Evolutionary conservation across 192 early-diverging fungal species (phyloP).

Genomic region (Haplosporangium gracile): DNA sequence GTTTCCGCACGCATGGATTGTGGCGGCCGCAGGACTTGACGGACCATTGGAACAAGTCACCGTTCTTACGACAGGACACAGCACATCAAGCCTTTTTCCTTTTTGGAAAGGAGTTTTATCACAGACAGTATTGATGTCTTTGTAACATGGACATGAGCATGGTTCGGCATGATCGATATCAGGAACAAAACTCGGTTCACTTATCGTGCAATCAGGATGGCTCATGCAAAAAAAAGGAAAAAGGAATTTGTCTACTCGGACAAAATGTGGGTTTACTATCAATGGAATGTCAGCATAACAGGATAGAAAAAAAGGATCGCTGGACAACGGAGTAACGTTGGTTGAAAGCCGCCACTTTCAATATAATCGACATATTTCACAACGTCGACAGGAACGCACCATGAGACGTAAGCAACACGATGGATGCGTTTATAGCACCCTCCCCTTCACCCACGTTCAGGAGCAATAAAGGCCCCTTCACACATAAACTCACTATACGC

Average conservation of each 20-base stretch:
- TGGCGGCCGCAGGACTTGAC: no score
- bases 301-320: neutral
- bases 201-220: neutral
- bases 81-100: neutral
- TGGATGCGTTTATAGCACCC: neutral
- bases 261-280: neutral
- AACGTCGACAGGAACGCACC: neutral
- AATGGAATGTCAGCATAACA: neutral
- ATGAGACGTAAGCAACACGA: neutral
- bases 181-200: neutral
- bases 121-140: neutral
- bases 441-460: neutral
- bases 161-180: neutral
- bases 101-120: neutral
- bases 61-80: neutral
- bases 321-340: no score
- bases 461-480: conserved; percentile 3
- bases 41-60: neutral
- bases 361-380: neutral
- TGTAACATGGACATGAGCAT: neutral
- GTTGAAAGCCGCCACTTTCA: neutral
- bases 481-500: conserved; percentile 1
- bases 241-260: neutral
- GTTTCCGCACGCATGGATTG: no score
- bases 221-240: neutral